Base-by-base conservation (phyloP, 2,329 filamentous ascomycete species). In the Aaosphaeria pasadenensis region DNA sequence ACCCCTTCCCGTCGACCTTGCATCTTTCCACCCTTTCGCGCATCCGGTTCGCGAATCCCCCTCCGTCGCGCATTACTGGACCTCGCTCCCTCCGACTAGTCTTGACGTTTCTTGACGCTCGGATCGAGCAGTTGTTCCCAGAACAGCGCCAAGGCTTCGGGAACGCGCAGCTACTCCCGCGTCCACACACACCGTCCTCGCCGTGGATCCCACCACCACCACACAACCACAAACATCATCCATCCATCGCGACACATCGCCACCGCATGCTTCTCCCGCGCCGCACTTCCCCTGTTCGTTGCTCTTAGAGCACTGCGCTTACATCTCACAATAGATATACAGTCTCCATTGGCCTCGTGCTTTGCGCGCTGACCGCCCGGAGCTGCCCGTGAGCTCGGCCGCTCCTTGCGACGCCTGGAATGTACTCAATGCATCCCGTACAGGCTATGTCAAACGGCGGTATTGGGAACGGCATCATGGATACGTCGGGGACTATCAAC, bases 341-440 rank as follows among this genome's bases (percentile, higher is more conserved):
- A 42, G 48, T 49, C 38, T 51, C 59, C 42, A 62, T 66, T 63
- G 59, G 58, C 50, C 58, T 46, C 45, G 40, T 32, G 47, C 45
- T 43, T 52, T 52, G 44, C 50, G 49, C 47, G 50, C 50, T 48
- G 47, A 48, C 35, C 45, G 49, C 54, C 51, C 47, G 49, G 48
- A 57, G 53, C 59, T 52, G 54, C 50, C 57, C 54, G 59, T 56
- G 55, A 60, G 57, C 62, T 56, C 59, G 63, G 59, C 58, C 54
- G 61, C 61, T 63, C 53, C 52, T 56, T 57, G 64, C 62, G 61
- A 57, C 66, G 61, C 54, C 59, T 65, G 65, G 62, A 60, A 71
- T 71, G 69, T 71, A 69, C 65, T 70, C 67, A 39, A 69, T 70
- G 61, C 70, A 70, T 58, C 66, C 67, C 47, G 60, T 66, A 54